Evolutionary conservation across 2,329 filamentous ascomycete genomes (phyloP).

Genomic region (Aspergillus sp.): DNA sequence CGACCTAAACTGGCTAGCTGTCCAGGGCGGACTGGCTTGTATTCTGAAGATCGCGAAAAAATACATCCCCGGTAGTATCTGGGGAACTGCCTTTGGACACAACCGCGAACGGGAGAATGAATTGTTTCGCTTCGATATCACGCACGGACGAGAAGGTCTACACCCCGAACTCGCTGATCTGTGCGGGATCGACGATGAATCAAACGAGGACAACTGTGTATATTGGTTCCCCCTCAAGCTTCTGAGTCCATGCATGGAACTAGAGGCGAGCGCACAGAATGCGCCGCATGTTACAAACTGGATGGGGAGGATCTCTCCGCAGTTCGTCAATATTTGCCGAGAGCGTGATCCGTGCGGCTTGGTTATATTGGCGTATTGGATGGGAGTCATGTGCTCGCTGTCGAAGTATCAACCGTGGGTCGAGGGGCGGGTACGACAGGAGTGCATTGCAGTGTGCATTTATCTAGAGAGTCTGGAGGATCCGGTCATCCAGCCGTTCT

Average conservation of each 20-base stretch:
- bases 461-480: conserved; percentile 27
- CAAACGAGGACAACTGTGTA: conserved; percentile 20
- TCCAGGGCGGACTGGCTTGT: conserved; percentile 28
- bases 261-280: conserved; percentile 23
- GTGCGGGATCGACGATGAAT: conserved; percentile 26
- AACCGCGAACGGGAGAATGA: conserved; percentile 16
- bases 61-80: conserved; percentile 25
- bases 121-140: conserved; percentile 14
- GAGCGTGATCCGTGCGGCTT: conserved; percentile 28
- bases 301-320: conserved; percentile 27
- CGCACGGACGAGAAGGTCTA: conserved; percentile 25
- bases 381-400: conserved; percentile 31
- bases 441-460: conserved; percentile 34
- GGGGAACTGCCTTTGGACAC: conserved; percentile 22
- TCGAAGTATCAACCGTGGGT: conserved; percentile 32
- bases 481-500: conserved; percentile 19
- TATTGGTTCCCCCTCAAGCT: conserved; percentile 27
- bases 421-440: conserved; percentile 25
- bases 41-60: conserved; percentile 20
- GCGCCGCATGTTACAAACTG: conserved; percentile 24
- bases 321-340: conserved; percentile 25
- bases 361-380: conserved; percentile 31
- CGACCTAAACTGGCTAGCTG: conserved; percentile 32
- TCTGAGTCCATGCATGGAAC: conserved; percentile 17
- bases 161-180: conserved; percentile 28